Base-by-base conservation (phyloP, 345 rosid species). In the Hibiscus syriacus region DNA sequence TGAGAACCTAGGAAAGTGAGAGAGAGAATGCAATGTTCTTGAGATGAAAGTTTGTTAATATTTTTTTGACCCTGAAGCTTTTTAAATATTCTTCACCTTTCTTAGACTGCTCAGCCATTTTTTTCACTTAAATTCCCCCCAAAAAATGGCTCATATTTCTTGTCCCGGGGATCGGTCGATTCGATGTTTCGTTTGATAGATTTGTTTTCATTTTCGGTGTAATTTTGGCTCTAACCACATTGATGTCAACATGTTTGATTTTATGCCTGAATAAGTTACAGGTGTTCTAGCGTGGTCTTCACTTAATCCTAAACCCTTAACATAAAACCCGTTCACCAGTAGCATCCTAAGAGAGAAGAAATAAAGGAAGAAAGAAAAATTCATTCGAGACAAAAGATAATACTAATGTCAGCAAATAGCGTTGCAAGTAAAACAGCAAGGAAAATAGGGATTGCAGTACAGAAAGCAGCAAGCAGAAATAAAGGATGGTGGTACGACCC, bases 401-500 rank as follows among this genome's bases (percentile, higher is more conserved):
- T 13, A 55, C 3, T 17, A 61, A 66, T 66, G 57, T 29, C 69
- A 63, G 34, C 59, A 56, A 50, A 54, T 55, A 25, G 52, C 55
- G 20, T 13, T 20, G 52, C 27, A 26, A 59, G 66, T 54, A 74
- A 68, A 59, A 72, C 81, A 41, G 81, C 56, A 45, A 75, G 74
- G 71, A 76, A 82, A 74, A 79, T 87, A 2, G 90, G 93, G 19
- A 72, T 64, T 25, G 80, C 80, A 1, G 72, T 86, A 62, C 75
- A 70, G 73, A 76, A 64, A 61, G 82, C 82, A 20, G 76, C 81
- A 67, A 43, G 50, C 73, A 72, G 70, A 78, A 65, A 62, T 61
- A 57, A 79, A 66, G 70, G 81, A 76, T 30, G 32, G 32, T 87
- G 94, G 96, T 82, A 83, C 65, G 72, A 81, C 8, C 85, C 84